Evolutionary conservation across 2,329 filamentous ascomycete genomes (phyloP).

Genomic region (Cordyceps cicadae): DNA sequence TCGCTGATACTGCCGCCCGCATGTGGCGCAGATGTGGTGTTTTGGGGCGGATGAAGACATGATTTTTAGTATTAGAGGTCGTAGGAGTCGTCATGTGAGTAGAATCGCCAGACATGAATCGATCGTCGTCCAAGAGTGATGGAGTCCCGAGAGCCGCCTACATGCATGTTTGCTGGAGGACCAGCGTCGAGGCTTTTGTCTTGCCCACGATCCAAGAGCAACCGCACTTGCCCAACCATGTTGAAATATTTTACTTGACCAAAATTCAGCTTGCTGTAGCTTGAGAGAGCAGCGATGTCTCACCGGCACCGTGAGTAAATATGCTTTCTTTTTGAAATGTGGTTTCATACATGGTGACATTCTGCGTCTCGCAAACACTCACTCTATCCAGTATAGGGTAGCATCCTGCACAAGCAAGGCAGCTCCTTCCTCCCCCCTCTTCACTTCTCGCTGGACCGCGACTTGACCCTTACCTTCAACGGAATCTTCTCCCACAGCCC

Average conservation of each 20-base stretch:
- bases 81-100: background rate
- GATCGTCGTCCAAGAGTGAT: background rate
- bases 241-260: background rate
- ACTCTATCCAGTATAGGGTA: background rate
- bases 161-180: too few relatives aligned
- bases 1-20: conserved; percentile 20
- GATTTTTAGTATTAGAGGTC: background rate
- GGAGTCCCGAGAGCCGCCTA: too few relatives aligned
- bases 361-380: too few relatives aligned
- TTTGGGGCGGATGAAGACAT: background rate
- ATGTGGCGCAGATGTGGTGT: conserved; percentile 14
- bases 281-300: background rate
- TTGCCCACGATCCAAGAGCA: too few relatives aligned
- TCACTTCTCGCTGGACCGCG: background rate
- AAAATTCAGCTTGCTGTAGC: background rate
- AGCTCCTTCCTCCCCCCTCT: too few relatives aligned
- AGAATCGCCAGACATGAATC: background rate
- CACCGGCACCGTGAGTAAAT: too few relatives aligned
- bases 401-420: background rate
- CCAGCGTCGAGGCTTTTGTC: too few relatives aligned
- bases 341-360: too few relatives aligned
- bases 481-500: conserved; percentile 17
- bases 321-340: too few relatives aligned
- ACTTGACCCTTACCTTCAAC: conserved; percentile 10
- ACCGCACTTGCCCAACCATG: background rate